Conservation (phyloP, 1,284 basidiomycete genomes). For the Ceratobasidium sp. region DNA sequence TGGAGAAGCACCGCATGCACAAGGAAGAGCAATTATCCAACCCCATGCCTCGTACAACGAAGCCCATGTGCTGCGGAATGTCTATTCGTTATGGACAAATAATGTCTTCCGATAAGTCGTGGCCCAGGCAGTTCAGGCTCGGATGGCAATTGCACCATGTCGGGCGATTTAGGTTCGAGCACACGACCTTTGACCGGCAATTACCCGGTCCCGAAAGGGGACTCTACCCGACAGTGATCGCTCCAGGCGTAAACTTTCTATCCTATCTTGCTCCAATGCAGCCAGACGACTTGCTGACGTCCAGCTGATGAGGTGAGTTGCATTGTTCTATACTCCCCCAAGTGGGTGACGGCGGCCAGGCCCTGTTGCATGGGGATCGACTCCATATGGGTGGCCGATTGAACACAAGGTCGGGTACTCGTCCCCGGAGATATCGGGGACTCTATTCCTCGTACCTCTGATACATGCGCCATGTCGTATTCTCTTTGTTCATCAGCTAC, state of each 20-base stretch:
- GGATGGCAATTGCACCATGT: background rate
- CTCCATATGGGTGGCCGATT: background rate
- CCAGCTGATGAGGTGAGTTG: background rate
- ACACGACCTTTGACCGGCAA: conserved; percentile 13
- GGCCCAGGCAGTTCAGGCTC: background rate
- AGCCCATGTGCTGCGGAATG: background rate
- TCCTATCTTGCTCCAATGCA: background rate
- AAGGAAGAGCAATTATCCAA: background rate
- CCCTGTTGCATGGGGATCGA: background rate
- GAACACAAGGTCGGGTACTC: background rate
- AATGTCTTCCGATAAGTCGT: too few species aligned
- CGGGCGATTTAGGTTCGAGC: background rate
- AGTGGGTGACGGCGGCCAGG: too few species aligned
- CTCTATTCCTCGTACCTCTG: background rate
- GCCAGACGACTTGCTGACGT: background rate
- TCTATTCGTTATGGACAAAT: background rate
- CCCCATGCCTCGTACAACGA: background rate
- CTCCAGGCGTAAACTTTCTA: too few species aligned
- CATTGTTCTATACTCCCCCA: background rate
- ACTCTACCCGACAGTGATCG: background rate
- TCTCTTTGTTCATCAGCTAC: background rate
- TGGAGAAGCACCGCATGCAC: conserved; percentile 6
- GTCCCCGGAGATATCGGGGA: background rate
- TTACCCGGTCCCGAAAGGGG: background rate
- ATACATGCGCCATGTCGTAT: background rate